Base-by-base conservation (phyloP, 2,329 filamentous ascomycete genomes). In the Drechmeria coniospora region DNA sequence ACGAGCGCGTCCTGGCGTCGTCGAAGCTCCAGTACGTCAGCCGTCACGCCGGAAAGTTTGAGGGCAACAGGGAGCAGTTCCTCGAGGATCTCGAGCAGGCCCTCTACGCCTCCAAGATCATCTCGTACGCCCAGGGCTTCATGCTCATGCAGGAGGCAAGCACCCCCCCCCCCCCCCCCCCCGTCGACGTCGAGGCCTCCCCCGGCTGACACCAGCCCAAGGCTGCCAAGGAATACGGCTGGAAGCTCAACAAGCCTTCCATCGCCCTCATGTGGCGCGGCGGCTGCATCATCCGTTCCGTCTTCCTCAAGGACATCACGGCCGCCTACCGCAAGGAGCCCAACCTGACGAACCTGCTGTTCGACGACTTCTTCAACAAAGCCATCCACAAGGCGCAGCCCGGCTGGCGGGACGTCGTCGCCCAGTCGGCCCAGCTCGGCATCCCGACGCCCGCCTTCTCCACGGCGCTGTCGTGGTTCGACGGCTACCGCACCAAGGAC, bases 181-280 rank as follows among this genome's bases (percentile, higher is more conserved):
- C 9, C 5, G 10, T 11, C 20, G 10, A 11, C 10, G 20, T n/a
- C 12, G 20, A 21, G 9, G n/a, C n/a, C n/a, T n/a, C n/a, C n/a
- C n/a, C n/a, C n/a, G n/a, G n/a, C n/a, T n/a, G 6, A 21, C 5
- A 11, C 10, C 12, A 11, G 15, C 15, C 4, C 21, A 44, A 90
- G 81, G 87, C 90, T 45, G 90, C 87, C 59, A 84, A 79, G 61
- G 82, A 95, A 59, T 98, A 92, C 67, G 61, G 63, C 46, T 98
- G 90, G 90, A 94, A 94, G 74, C 79, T 98, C 46, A 94, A 98
- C 79, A 95, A 95, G 79, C 90, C 90, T 41, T 93, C 92, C 47
- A 98, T 98, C 51, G 90, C 90, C 46, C 79, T 98, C 54, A 98
- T 98, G 90, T 98, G 90, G 90, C 83, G 90, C 57, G 90, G 90